These are phyloP conservation scores for Niebla homalea DNA, from an alignment of 495 filamentous ascomycete genomes.

Conservation along the genomic window DNA sequence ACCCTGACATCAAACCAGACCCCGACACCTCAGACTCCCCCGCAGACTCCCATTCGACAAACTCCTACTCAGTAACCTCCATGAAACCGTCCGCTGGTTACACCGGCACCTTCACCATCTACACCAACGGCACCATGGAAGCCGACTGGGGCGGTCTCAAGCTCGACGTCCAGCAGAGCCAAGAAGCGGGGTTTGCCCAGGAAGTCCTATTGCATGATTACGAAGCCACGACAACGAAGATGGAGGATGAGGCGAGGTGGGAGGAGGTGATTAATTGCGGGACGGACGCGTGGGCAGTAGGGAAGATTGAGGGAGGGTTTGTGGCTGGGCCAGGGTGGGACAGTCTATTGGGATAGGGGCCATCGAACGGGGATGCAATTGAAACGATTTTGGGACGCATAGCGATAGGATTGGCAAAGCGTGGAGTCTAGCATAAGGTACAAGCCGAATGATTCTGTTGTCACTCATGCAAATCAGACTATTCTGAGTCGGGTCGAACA, in stretches of 20 bases:
- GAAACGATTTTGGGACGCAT: too few relatives aligned
- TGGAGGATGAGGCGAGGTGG: slow-evolving; percentile 9
- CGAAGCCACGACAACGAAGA: slow-evolving; percentile 25
- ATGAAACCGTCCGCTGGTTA: slow-evolving; percentile 40
- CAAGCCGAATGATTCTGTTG: too few relatives aligned
- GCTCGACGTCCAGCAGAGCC: slow-evolving; percentile 16
- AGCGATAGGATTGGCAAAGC: neutral
- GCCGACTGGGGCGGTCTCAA: slow-evolving; percentile 32
- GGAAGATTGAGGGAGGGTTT: slow-evolving; percentile 36
- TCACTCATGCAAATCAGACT: too few relatives aligned
- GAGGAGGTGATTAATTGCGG: slow-evolving; percentile 9
- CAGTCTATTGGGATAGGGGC: slow-evolving; percentile 22
- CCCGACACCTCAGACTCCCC: slow-evolving; percentile 9
- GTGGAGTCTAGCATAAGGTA: too few relatives aligned
- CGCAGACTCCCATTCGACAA: slow-evolving; percentile 9
- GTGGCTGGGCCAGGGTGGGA: slow-evolving; percentile 38
- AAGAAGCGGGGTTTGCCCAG: slow-evolving; percentile 26
- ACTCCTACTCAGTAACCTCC: slow-evolving; percentile 27
- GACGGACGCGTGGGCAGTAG: slow-evolving; percentile 35
- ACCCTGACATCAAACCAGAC: slow-evolving; percentile 17
- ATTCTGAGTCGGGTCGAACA: too few relatives aligned
- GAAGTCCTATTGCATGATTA: slow-evolving; percentile 38
- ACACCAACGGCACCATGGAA: slow-evolving; percentile 34
- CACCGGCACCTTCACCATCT: slow-evolving; percentile 42
- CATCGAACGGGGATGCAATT: too few relatives aligned